These are phyloP conservation scores for Beauveria sp. DNA, from an alignment of 2,329 filamentous ascomycete species.

Conservation along the genomic window DNA sequence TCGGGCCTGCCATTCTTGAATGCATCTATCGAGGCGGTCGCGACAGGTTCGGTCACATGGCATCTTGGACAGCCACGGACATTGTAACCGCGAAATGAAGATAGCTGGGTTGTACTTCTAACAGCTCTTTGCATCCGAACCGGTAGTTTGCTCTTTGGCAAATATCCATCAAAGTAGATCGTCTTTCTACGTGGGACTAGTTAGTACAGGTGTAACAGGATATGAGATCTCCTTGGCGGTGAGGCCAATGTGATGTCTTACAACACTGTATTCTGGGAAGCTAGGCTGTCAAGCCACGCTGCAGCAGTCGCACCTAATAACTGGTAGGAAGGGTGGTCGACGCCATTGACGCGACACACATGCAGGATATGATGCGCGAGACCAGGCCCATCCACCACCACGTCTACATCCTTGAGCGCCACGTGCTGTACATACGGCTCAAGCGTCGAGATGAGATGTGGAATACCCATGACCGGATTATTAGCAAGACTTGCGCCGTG, in stretches of 20 bases:
- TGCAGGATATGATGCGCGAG: constrained; percentile 67
- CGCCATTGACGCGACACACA: constrained; percentile 41
- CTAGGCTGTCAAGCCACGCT: constrained; percentile 55
- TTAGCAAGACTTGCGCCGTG: neutral
- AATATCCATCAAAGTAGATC: constrained; percentile 80
- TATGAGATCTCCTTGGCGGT: neutral
- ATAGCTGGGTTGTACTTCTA: constrained; percentile 47
- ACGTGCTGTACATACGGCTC: constrained; percentile 40
- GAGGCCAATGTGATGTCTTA: constrained; percentile 29
- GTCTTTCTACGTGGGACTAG: constrained; percentile 38
- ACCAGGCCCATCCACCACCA: constrained; percentile 69
- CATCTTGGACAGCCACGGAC: constrained; percentile 19
- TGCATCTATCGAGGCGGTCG: constrained; percentile 14
- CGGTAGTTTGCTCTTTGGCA: constrained; percentile 59
- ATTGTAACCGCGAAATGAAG: constrained; percentile 32
- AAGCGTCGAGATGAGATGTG: constrained; percentile 44
- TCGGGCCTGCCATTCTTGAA: constrained; percentile 18
- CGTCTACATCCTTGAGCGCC: constrained; percentile 31
- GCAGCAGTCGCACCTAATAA: constrained; percentile 53
- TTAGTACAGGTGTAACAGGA: constrained; percentile 13
- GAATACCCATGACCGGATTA: constrained; percentile 47
- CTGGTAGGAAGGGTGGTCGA: constrained; percentile 53
- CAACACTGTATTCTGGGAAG: constrained; percentile 50
- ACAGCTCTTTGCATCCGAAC: constrained; percentile 56
- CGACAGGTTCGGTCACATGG: constrained; percentile 14